These are phyloP conservation scores for Xenosphaeropsis pyriputrescens DNA, from an alignment of 2,329 filamentous ascomycete genomes.

Conservation along the genomic window DNA sequence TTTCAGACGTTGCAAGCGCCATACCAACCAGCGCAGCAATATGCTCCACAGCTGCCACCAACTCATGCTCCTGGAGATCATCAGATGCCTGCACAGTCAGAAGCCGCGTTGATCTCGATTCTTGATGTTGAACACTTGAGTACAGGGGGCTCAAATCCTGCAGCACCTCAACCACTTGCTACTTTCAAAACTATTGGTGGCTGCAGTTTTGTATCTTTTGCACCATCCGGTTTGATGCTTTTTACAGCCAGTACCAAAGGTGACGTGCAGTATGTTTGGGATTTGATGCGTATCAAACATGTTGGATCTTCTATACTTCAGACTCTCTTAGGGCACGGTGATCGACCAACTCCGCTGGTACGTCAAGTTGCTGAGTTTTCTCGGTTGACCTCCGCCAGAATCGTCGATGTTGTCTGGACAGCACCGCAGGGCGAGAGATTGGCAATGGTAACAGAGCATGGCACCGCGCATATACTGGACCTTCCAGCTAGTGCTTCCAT, in stretches of 20 bases:
- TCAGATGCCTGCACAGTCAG: conserved; percentile 29
- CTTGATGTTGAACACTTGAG: conserved; percentile 47
- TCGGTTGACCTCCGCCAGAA: conserved; percentile 79
- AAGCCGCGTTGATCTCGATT: conserved; percentile 62
- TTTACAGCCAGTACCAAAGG: conserved; percentile 73
- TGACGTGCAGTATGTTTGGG: conserved; percentile 74
- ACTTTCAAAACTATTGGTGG: conserved; percentile 61
- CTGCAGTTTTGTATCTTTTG: conserved; percentile 70
- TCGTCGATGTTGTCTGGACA: conserved; percentile 84
- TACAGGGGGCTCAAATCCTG: conserved; percentile 31
- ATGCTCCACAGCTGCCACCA: conserved; percentile 48
- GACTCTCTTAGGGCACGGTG: conserved; percentile 22
- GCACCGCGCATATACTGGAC: conserved; percentile 88
- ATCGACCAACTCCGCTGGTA: conserved; percentile 29
- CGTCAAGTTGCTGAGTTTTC: conserved; percentile 81
- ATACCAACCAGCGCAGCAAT: conserved; percentile 8
- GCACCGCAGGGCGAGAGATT: conserved; percentile 67
- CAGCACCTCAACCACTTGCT: conserved; percentile 40
- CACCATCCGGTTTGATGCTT: conserved; percentile 56
- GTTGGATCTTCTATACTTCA: conserved; percentile 43
- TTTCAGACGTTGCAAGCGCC: neutral
- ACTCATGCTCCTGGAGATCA: conserved; percentile 54
- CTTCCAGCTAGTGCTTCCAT: conserved; percentile 70
- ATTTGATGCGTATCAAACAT: conserved; percentile 52
- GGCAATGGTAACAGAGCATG: conserved; percentile 82